phyloP scores from a whole-genome alignment of 1,284 basidiomycete genomes.

The Rhizoctonia solani region DNA sequence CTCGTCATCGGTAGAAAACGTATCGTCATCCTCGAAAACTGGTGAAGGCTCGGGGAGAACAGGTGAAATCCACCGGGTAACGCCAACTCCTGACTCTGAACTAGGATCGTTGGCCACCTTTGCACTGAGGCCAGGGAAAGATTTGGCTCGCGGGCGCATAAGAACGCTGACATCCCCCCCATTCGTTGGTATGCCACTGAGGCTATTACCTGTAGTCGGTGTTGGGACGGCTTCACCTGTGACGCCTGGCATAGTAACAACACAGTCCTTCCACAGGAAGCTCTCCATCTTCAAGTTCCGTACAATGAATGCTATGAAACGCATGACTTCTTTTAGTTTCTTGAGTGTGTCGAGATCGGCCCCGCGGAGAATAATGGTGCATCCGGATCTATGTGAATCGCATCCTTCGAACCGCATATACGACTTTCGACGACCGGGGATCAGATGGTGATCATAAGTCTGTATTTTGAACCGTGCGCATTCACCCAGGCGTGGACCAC shows the following conservation, averaged over 20 bases:
- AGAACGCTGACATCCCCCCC: background rate
- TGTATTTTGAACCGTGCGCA: slow-evolving; percentile 88
- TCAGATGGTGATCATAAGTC: slow-evolving; percentile 91
- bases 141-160: slow-evolving; percentile 26
- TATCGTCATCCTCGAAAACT: slow-evolving; percentile 23
- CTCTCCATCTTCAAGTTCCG: slow-evolving; percentile 93
- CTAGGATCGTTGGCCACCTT: background rate
- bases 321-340: slow-evolving; percentile 89
- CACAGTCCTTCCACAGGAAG: slow-evolving; percentile 91
- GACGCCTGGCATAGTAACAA: slow-evolving; percentile 76
- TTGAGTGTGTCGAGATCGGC: slow-evolving; percentile 78
- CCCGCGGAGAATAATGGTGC: slow-evolving; percentile 92
- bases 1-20: slow-evolving; percentile 32
- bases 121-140: slow-evolving; percentile 24
- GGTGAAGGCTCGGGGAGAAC: slow-evolving; percentile 15
- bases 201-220: slow-evolving; percentile 38
- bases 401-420: slow-evolving; percentile 98
- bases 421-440: slow-evolving; percentile 90
- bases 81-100: background rate
- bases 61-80: slow-evolving; percentile 20
- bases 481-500: slow-evolving; percentile 89
- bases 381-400: slow-evolving; percentile 80
- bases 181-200: background rate
- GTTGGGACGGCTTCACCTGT: slow-evolving; percentile 65
- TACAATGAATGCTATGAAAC: slow-evolving; percentile 90